These are phyloP conservation scores for Porphyra umbilicalis DNA, from an alignment of 31 red algal species.

Conservation along the genomic window DNA sequence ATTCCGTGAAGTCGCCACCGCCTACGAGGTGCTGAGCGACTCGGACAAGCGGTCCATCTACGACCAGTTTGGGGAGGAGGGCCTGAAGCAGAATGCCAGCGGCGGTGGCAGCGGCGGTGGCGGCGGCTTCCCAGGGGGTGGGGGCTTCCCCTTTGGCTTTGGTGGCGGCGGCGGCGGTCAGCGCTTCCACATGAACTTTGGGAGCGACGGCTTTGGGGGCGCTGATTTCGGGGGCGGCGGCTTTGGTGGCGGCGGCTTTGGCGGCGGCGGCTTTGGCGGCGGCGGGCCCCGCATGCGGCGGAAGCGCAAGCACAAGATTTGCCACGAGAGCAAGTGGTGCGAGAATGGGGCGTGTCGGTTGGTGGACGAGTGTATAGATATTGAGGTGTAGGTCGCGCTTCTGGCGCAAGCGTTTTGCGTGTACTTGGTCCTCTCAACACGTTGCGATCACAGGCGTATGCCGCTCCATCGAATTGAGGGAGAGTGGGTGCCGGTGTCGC, in stretches of 20 bases:
- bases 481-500: too few species aligned
- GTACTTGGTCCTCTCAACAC: too few species aligned
- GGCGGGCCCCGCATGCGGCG: slow-evolving; percentile 10
- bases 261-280: slow-evolving; percentile 8
- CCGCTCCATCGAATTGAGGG: too few species aligned
- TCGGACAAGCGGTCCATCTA: slow-evolving; percentile 62
- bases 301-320: slow-evolving; percentile 31
- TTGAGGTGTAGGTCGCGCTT: background rate
- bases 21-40: slow-evolving; percentile 86
- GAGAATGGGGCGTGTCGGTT: slow-evolving; percentile 50
- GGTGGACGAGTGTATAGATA: slow-evolving; percentile 43
- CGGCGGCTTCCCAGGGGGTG: background rate
- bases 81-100: slow-evolving; percentile 52
- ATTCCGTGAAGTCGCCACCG: slow-evolving; percentile 75
- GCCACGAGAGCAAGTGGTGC: slow-evolving; percentile 63
- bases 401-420: too few species aligned
- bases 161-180: slow-evolving; percentile 16
- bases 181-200: slow-evolving; percentile 22
- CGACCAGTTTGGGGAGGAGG: slow-evolving; percentile 91
- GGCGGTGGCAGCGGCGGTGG: slow-evolving; percentile 33
- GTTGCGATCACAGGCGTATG: too few species aligned
- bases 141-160: slow-evolving; percentile 25
- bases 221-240: slow-evolving; percentile 14
- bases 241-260: slow-evolving; percentile 44
- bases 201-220: slow-evolving; percentile 15